Percentiles rank a stretch among this genome's conserved stretches.
Evolutionary conservation across 106 monocot species (phyloP).

Genomic region (Acanthochlamys bracteata): DNA sequence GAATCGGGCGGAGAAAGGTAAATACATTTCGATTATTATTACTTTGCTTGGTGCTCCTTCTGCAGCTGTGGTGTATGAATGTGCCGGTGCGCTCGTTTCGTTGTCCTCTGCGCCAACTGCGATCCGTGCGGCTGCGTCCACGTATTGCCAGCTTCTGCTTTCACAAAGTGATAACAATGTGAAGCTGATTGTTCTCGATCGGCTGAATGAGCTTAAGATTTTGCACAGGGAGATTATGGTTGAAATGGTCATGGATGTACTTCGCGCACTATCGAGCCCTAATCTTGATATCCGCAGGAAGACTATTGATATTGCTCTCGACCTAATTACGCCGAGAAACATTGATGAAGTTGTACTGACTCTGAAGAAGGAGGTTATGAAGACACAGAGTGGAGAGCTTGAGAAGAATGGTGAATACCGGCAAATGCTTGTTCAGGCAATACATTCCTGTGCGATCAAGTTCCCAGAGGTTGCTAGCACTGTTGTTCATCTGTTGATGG

Average conservation of each 20-base stretch:
- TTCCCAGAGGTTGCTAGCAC: constrained; percentile 90
- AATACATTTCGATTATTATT: constrained; percentile 77
- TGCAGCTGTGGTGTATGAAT: constrained; percentile 72
- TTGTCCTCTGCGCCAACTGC: constrained; percentile 90
- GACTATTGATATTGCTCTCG: constrained; percentile 69
- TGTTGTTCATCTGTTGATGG: constrained; percentile 86
- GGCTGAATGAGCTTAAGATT: constrained; percentile 60
- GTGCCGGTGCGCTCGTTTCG: constrained; percentile 74
- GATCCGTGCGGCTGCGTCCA: constrained; percentile 66
- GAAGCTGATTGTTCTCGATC: constrained; percentile 73
- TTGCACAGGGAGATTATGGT: constrained; percentile 75
- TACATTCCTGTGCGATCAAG: constrained; percentile 82
- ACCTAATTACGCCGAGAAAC: constrained; percentile 70
- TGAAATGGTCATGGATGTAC: constrained; percentile 78
- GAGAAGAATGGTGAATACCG: constrained; percentile 85
- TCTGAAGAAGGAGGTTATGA: constrained; percentile 91
- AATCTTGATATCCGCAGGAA: constrained; percentile 80
- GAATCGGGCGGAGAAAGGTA: constrained; percentile 59
- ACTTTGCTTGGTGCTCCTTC: constrained; percentile 45
- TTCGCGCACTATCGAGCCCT: constrained; percentile 69
- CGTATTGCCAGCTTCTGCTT: constrained; percentile 80
- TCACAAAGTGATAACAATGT: constrained; percentile 96
- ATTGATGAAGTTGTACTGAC: constrained; percentile 78
- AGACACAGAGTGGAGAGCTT: constrained; percentile 79
- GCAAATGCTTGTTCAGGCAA: constrained; percentile 90